Evolutionary conservation across 208 protist genomes (phyloP).

Genomic region (Polymyxa betae): DNA sequence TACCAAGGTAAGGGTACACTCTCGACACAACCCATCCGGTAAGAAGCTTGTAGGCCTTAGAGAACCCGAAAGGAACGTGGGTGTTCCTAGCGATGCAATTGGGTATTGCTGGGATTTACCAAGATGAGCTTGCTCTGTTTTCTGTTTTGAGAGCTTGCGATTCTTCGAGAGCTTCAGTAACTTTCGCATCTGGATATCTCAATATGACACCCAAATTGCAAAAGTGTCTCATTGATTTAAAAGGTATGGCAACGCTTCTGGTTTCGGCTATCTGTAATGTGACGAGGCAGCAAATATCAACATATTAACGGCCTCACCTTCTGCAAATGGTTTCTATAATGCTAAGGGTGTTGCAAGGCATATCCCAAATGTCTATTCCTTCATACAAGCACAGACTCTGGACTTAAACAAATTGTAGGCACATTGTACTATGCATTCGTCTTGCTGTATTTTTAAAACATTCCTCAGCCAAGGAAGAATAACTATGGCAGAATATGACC

Average conservation of each 20-base stretch:
- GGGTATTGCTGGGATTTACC: background rate
- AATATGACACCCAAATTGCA: background rate
- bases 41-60: background rate
- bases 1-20: background rate
- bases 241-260: background rate
- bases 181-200: constrained; percentile 32
- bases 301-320: background rate
- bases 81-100: constrained; percentile 35
- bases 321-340: constrained; percentile 13
- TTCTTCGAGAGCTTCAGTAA: background rate
- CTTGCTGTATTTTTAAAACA: background rate
- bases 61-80: background rate
- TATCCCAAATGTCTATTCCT: constrained; percentile 10
- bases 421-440: background rate
- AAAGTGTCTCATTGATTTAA: background rate
- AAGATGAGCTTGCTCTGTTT: background rate
- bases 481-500: background rate
- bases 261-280: background rate
- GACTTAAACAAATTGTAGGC: background rate
- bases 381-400: background rate
- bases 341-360: background rate
- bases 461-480: background rate
- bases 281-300: background rate
- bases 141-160: background rate
- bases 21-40: background rate